A percentile compares a stretch with the other conserved stretches of the same genome.
Conservation (phyloP, 2,329 filamentous ascomycete species). For the Pyrenochaeta sp. region DNA sequence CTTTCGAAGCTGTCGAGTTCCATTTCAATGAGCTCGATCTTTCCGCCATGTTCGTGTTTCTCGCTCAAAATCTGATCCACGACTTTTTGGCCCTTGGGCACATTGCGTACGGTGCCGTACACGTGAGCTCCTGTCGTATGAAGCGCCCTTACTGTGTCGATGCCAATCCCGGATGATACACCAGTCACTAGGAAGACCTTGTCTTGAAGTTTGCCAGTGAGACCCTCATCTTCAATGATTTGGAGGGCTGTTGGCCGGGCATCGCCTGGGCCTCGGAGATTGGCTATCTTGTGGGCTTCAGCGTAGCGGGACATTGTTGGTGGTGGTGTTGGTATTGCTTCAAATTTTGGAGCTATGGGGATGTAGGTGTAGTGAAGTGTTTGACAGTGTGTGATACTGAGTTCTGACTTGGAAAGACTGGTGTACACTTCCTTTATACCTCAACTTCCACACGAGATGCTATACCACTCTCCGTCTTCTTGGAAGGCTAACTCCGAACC, state of each 20-base stretch:
- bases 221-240: constrained; percentile 48
- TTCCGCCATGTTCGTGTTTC: constrained; percentile 5
- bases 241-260: constrained; percentile 51
- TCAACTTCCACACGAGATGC: no score
- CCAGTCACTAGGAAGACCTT: constrained; percentile 39
- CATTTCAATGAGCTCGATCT: constrained; percentile 25
- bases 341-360: no score
- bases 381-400: no score
- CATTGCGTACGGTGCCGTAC: constrained; percentile 55
- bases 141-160: constrained; percentile 50
- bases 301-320: background rate
- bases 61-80: constrained; percentile 7
- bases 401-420: no score
- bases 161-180: constrained; percentile 34
- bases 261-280: background rate
- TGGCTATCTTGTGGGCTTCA: background rate
- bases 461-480: no score
- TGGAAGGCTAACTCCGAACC: no score
- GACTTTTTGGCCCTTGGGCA: constrained; percentile 27
- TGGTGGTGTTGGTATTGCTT: no score
- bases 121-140: constrained; percentile 56
- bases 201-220: constrained; percentile 41
- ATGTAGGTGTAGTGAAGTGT: no score
- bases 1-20: constrained; percentile 20
- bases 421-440: no score